These are phyloP conservation scores for Kluyveromyces sp. DNA, from an alignment of 1,139 yeast genomes.

Conservation along the genomic window DNA sequence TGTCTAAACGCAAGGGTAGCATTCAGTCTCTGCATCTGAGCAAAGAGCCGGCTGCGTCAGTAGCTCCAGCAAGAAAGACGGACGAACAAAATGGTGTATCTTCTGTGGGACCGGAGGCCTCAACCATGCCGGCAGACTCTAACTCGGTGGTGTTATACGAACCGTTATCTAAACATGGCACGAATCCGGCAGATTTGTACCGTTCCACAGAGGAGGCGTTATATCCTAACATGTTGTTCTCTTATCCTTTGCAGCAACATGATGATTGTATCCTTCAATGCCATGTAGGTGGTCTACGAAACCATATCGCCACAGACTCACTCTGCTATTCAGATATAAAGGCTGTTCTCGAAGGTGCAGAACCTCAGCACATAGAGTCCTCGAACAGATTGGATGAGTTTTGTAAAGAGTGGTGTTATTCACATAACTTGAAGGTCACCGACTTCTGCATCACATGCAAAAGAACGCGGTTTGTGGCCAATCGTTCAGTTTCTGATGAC, in stretches of 20 bases:
- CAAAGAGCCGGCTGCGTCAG: conserved; percentile 9
- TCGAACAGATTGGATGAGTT: conserved; percentile 40
- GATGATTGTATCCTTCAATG: conserved; percentile 24
- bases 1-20: conserved; percentile 4
- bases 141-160: background rate
- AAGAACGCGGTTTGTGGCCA: conserved; percentile 42
- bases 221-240: conserved; percentile 21
- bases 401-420: conserved; percentile 46
- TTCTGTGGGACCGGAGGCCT: background rate
- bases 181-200: background rate
- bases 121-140: background rate
- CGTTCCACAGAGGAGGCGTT: conserved; percentile 12
- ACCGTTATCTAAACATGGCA: conserved; percentile 1
- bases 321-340: conserved; percentile 11
- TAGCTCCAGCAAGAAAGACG: background rate
- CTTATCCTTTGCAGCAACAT: conserved; percentile 4
- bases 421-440: conserved; percentile 39
- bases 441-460: conserved; percentile 39
- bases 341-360: conserved; percentile 28
- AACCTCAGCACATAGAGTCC: conserved; percentile 26
- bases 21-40: conserved; percentile 18
- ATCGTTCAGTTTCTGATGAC: conserved; percentile 11
- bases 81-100: background rate
- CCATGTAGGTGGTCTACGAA: conserved; percentile 32
- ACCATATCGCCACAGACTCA: conserved; percentile 21